phyloP scores from a whole-genome alignment of 2,329 filamentous ascomycete genomes.

The Colletotrichum coccodes region DNA sequence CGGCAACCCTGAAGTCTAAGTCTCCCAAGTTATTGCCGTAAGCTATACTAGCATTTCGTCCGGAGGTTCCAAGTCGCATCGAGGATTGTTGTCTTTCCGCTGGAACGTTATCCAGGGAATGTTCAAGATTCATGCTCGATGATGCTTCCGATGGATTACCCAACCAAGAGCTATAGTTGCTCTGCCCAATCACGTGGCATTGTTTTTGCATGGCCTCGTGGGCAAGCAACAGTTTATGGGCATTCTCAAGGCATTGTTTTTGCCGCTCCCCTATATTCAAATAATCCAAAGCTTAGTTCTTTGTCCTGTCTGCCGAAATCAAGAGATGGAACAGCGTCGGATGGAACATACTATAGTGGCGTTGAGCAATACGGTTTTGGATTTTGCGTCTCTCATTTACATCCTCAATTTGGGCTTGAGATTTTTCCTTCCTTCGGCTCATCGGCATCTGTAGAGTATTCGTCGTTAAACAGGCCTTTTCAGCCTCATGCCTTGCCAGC shows the following conservation, averaged over 20 bases:
- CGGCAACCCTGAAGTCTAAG: neutral
- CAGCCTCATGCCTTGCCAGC: neutral
- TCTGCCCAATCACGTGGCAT: neutral
- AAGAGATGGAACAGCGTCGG: neutral
- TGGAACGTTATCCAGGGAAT: neutral
- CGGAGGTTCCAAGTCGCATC: neutral
- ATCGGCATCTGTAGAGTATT: neutral
- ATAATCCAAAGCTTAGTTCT: neutral
- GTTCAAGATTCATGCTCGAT: neutral
- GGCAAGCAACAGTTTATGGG: neutral
- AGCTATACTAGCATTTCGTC: neutral
- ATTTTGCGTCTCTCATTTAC: neutral
- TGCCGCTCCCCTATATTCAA: neutral
- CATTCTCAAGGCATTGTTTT: neutral
- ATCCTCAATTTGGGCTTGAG: neutral
- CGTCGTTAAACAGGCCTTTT: neutral
- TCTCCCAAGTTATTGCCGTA: neutral
- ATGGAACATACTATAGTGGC: neutral
- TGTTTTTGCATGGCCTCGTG: neutral
- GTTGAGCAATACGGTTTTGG: neutral
- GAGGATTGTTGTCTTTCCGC: neutral
- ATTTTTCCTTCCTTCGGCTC: neutral
- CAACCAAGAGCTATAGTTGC: neutral
- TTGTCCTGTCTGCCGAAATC: neutral
- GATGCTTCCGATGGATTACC: neutral